Base-by-base conservation (phyloP, 1,284 basidiomycete species). In the Melampsora americana region DNA sequence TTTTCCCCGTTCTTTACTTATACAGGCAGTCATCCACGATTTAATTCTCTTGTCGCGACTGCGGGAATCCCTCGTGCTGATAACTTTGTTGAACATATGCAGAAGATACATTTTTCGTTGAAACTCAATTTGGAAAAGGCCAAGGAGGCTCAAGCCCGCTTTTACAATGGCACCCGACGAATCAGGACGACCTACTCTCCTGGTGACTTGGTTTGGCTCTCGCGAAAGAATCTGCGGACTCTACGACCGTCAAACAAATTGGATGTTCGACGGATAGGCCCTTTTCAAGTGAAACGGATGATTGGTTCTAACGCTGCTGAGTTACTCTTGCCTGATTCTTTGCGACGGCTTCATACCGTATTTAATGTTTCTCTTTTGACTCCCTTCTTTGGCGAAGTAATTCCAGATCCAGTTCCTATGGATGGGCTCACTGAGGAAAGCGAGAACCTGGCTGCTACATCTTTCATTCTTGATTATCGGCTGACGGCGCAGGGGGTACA, bases 1-100 rank as follows among this genome's bases (percentile, higher is more conserved):
- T 69, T 67, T 16, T 81, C 85, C 0, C 86, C 86, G 0, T 86
- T 86, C 81, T 84, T 80, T 48, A 83, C 84, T 39, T 83, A 84
- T 67, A 78, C 81, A 18, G 84, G 82, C 14, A 85, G 80, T 61
- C 78, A 83, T 61, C 84, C 84, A 14, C 79, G 69, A 11, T 70
- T 82, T 30, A 76, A 67, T 20, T 28, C 44, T 20, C 11, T 72
- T 12, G 26, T 35, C 1, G 11, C 16, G 12, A n/a, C 39, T 62
- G 44, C 69, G 9, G 35, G 35, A 35, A 9, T 35, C 9, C 35
- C 35, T 3, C 35, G 35, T 5, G 35, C 35, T 35, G 35, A 35
- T 35, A 3, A 35, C 9, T 35, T 35, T 35, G 35, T 35, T 3
- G 35, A 35, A 3, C 35, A 35, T 35, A 35, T 35, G 35, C 35